Conservation (phyloP, 2,329 filamentous ascomycete genomes). For the Cladosporium oxysporum region DNA sequence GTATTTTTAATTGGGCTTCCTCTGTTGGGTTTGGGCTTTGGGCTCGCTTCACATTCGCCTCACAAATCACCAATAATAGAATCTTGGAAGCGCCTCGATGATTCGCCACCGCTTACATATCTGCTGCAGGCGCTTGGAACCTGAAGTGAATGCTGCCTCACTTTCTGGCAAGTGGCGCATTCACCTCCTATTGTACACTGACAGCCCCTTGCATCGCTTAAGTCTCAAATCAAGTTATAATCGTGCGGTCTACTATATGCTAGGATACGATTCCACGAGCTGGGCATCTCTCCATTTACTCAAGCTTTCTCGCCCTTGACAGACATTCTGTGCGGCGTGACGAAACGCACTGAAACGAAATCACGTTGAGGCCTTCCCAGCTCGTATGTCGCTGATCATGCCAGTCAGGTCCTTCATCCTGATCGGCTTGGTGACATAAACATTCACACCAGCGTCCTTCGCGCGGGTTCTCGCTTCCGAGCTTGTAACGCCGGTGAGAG, state of each 20-base stretch:
- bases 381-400: not conserved
- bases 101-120: slow-evolving; percentile 1
- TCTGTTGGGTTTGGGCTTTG: not conserved
- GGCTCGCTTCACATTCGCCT: not conserved
- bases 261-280: not conserved
- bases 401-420: slow-evolving; percentile 28
- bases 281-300: too few species aligned
- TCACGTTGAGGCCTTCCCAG: not conserved
- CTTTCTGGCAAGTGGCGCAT: not conserved
- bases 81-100: not conserved
- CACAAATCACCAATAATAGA: slow-evolving; percentile 5
- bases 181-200: not conserved
- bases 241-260: not conserved
- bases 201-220: not conserved
- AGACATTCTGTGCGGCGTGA: not conserved
- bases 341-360: not conserved
- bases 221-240: not conserved
- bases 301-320: too few species aligned
- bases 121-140: not conserved
- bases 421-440: slow-evolving; percentile 38
- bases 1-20: too few species aligned
- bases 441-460: slow-evolving; percentile 33
- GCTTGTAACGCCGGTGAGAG: slow-evolving; percentile 37
- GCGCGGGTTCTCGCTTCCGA: slow-evolving; percentile 31
- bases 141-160: not conserved